Base-by-base conservation (phyloP, 2,329 filamentous ascomycete genomes). In the Didymella pinodella region DNA sequence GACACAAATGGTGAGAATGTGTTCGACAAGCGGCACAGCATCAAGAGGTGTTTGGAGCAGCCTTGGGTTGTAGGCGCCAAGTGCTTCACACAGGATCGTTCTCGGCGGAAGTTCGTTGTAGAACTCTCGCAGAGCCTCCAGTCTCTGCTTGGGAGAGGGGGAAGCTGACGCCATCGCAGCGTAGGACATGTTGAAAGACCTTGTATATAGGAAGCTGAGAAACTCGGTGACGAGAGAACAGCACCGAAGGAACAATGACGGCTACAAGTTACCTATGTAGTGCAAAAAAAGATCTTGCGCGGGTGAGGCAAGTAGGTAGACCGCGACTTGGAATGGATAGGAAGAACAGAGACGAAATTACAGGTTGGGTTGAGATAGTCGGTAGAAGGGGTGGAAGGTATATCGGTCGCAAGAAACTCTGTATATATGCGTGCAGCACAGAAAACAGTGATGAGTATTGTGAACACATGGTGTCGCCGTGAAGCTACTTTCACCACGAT, bases 1-100 rank as follows among this genome's bases (percentile, higher is more conserved):
- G 3, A 73, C 28, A 29, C 65, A 69, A 7, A 73, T 48, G 0
- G 67, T 38, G 12, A 69, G 48, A 0, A 60, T 58, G 20, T 66
- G 55, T 2, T 64, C 28, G 0, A 63, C 61, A 7, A 71, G 60
- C 0, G 56, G 44, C 0, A 29, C 10, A 2, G 47, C 57, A 5
- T 48, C 51, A 1, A 3, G 8, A 1, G 57, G 57, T 3, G 32
- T 51, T 0, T 11, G 3, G 1, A 46, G 28, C 2, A 50, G 25
- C 1, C 7, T n/a, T 25, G 8, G 4, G 6, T 25, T 14, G 6
- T 36, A n/a, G 25, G 25, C 36, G 1, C 46, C 50, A 2, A 59
- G 32, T 3, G 49, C 50, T 25, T 54, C 45, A 3, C 4, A 1
- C 2, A 54, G 36, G 8, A 53, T 48, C 1, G 1, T 34, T 7